phyloP scores from a whole-genome alignment of 2,329 filamentous ascomycete species.

The Tolypocladium amazonense region DNA sequence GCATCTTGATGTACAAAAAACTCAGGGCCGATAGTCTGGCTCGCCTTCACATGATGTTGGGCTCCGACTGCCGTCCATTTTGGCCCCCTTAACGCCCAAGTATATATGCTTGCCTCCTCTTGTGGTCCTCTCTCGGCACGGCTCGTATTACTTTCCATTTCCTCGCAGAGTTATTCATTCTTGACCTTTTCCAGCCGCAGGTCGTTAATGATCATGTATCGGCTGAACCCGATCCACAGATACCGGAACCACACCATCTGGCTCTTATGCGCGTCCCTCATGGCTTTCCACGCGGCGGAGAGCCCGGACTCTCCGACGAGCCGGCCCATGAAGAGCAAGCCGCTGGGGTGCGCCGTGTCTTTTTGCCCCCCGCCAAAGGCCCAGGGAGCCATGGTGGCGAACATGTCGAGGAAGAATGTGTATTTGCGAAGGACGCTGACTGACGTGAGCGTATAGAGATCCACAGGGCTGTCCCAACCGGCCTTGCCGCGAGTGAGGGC shows the following conservation, averaged over 20 bases:
- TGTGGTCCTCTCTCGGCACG: too few species aligned
- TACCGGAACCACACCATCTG: slow-evolving; percentile 99
- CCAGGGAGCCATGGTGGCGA: slow-evolving; percentile 55
- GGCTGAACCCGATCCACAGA: slow-evolving; percentile 82
- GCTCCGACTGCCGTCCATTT: background rate
- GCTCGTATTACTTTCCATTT: background rate
- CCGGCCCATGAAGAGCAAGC: slow-evolving; percentile 62
- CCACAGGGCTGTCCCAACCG: slow-evolving; percentile 62
- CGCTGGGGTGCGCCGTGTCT: slow-evolving; percentile 32
- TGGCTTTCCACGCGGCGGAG: slow-evolving; percentile 62
- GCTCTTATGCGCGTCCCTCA: slow-evolving; percentile 82
- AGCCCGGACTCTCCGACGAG: slow-evolving; percentile 47
- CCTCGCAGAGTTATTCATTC: slow-evolving; percentile 3
- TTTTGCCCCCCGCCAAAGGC: slow-evolving; percentile 29
- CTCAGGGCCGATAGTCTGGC: background rate
- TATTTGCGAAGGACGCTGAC: slow-evolving; percentile 75
- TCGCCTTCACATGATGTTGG: background rate
- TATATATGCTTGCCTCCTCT: background rate
- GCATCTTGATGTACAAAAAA: background rate
- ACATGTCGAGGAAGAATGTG: slow-evolving; percentile 60
- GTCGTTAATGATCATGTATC: slow-evolving; percentile 96
- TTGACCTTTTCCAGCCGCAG: slow-evolving; percentile 43
- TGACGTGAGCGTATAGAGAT: slow-evolving; percentile 73
- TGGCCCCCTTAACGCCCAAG: background rate
- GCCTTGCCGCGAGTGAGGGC: slow-evolving; percentile 51